These are phyloP conservation scores for Thelonectria discophora DNA, from an alignment of 2,329 filamentous ascomycete species.

Conservation along the genomic window DNA sequence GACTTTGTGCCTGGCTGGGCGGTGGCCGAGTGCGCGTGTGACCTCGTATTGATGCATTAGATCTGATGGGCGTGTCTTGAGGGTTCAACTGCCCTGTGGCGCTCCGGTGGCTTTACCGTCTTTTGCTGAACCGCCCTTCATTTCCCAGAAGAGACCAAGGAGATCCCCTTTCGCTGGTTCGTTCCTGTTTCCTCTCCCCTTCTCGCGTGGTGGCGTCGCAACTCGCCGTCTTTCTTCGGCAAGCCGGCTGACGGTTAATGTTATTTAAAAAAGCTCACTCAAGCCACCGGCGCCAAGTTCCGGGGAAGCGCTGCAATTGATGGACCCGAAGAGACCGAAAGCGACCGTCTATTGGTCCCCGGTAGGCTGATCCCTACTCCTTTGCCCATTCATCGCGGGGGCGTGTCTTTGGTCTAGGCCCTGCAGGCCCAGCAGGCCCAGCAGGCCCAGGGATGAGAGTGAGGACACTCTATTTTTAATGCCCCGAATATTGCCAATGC, in stretches of 20 bases:
- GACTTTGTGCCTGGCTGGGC: background rate
- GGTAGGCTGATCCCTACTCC: constrained; percentile 4
- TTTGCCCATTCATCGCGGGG: background rate
- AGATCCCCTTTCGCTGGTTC: background rate
- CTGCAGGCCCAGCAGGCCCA: too few species aligned
- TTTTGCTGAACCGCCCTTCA: background rate
- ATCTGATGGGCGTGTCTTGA: background rate
- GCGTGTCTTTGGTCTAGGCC: too few species aligned
- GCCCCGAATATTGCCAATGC: background rate
- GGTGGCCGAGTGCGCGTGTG: background rate
- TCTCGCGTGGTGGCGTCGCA: background rate
- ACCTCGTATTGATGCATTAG: background rate
- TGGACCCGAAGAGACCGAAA: background rate
- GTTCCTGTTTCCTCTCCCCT: background rate
- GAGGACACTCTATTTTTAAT: constrained; percentile 11
- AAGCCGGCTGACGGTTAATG: background rate
- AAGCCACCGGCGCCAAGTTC: constrained; percentile 6
- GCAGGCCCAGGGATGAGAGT: constrained; percentile 1
- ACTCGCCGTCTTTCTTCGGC: background rate
- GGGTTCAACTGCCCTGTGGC: background rate
- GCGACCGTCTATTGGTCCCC: background rate
- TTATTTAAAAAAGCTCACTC: background rate
- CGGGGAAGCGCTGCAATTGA: constrained; percentile 3
- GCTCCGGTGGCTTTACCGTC: background rate
- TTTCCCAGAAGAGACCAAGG: background rate